Conservation (phyloP, 768 basidiomycete genomes). For the Termitomyces sp. region DNA sequence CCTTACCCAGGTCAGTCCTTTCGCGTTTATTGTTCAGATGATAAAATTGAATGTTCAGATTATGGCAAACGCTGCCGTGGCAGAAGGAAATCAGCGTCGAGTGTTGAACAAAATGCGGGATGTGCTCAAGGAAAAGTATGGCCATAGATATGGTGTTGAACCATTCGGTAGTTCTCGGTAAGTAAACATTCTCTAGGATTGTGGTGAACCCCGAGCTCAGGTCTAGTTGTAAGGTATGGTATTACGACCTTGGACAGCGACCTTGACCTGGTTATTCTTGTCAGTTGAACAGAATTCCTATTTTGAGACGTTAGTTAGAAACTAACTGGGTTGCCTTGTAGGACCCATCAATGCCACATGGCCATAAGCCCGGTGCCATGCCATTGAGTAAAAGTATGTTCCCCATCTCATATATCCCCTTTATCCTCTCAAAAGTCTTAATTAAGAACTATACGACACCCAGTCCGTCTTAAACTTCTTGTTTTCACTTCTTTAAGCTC, state of each 20-base stretch:
- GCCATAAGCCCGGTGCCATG: conserved; percentile 8
- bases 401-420: neutral
- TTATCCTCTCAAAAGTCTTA: neutral
- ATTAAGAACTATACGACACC: conserved; percentile 26
- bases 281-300: conserved; percentile 23
- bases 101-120: conserved; percentile 15
- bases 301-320: neutral
- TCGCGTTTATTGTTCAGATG: neutral
- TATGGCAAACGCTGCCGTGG: neutral
- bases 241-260: conserved; percentile 38
- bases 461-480: neutral
- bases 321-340: conserved; percentile 5
- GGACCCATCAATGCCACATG: conserved; percentile 21
- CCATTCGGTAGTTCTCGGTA: conserved; percentile 46
- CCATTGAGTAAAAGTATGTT: conserved; percentile 1
- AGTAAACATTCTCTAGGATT: neutral
- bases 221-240: conserved; percentile 31
- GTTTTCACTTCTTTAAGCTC: neutral
- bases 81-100: neutral
- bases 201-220: neutral
- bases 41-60: neutral
- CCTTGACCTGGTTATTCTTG: conserved; percentile 49
- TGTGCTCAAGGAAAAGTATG: conserved; percentile 26
- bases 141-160: conserved; percentile 27
- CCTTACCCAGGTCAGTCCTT: neutral